Evolutionary conservation across 352 stramenopile genomes (phyloP).

Genomic region (Phytophthora tubulina): DNA sequence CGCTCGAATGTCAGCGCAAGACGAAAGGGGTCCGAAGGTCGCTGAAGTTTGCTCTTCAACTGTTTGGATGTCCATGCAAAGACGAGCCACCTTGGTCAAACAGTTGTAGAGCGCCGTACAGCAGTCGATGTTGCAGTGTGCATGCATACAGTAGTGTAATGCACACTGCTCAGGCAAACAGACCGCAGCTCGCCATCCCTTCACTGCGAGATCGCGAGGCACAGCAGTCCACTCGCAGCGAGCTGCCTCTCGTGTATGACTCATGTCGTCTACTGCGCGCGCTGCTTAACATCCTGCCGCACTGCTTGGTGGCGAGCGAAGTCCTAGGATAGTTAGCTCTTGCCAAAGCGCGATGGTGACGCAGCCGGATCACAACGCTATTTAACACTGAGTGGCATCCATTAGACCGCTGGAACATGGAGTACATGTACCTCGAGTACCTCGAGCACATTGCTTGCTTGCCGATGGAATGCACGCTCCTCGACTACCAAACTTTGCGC

Average conservation of each 20-base stretch:
- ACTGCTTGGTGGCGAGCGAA: background rate
- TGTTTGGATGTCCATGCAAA: background rate
- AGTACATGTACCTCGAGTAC: background rate
- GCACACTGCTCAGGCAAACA: background rate
- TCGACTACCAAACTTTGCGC: no score
- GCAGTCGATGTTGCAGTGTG: slow-evolving; percentile 8
- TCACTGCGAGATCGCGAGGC: background rate
- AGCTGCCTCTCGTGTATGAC: background rate
- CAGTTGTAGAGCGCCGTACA: slow-evolving; percentile 18
- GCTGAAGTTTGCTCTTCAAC: no score
- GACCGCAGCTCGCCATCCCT: background rate
- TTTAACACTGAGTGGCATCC: slow-evolving; percentile 34
- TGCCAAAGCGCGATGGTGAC: slow-evolving; percentile 8
- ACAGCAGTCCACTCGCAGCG: background rate
- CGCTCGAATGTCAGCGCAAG: no score
- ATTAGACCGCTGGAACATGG: slow-evolving; percentile 16
- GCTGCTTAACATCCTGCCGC: slow-evolving; percentile 11
- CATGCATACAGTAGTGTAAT: background rate
- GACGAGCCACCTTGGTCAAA: background rate
- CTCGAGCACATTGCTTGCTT: no score
- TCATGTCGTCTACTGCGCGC: background rate
- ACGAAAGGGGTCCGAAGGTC: no score
- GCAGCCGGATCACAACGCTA: slow-evolving; percentile 4
- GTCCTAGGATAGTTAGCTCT: slow-evolving; percentile 11
- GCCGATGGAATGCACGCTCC: no score